These are phyloP conservation scores for Garcia nutans DNA, from an alignment of 345 rosid species.

Conservation along the genomic window DNA sequence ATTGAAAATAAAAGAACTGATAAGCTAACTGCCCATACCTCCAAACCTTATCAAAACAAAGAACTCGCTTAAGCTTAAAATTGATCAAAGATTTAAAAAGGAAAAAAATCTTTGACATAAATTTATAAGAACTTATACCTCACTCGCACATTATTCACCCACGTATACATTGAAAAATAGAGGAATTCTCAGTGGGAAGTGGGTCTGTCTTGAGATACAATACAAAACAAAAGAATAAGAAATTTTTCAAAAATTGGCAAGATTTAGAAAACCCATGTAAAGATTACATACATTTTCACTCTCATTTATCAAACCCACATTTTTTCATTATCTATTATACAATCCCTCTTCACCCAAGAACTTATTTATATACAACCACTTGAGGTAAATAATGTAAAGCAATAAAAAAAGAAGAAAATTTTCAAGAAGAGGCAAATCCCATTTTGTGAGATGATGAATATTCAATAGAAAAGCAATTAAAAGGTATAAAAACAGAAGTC, in stretches of 20 bases:
- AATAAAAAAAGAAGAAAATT: neutral
- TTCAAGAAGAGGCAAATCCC: neutral
- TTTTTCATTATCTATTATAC: neutral
- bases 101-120: neutral
- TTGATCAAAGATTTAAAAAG: neutral
- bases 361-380: neutral
- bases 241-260: neutral
- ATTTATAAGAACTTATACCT: neutral
- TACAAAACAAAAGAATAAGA: neutral
- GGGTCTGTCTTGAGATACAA: constrained; percentile 6
- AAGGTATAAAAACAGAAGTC: neutral
- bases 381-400: neutral
- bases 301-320: constrained; percentile 11
- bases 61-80: neutral
- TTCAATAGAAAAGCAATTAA: neutral
- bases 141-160: neutral
- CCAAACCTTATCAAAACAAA: neutral
- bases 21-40: neutral
- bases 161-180: neutral
- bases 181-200: neutral
- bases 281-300: neutral
- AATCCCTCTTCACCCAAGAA: constrained; percentile 3
- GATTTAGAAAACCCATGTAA: neutral
- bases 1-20: neutral
- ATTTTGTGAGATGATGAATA: neutral